Conservation (phyloP, 2,329 filamentous ascomycete species). For the Ceratocystis diversiconidia region DNA sequence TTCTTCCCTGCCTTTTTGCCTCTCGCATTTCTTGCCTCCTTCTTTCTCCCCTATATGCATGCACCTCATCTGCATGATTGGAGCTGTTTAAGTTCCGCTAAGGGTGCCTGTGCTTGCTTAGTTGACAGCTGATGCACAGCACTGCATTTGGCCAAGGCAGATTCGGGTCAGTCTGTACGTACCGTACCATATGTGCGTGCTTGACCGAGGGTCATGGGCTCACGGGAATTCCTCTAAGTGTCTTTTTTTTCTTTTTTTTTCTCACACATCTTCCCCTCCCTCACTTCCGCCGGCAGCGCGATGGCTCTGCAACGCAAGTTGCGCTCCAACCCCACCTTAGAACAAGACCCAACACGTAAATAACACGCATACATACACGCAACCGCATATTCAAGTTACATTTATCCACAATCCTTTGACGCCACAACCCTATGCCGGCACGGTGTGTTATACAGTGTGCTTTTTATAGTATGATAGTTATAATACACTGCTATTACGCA, state of each 20-base stretch:
- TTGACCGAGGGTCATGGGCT: too few species aligned
- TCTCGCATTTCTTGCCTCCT: not conserved
- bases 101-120: not conserved
- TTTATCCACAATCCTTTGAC: not conserved
- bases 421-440: too few species aligned
- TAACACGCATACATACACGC: not conserved
- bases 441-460: too few species aligned
- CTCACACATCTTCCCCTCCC: not conserved
- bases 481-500: too few species aligned
- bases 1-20: not conserved
- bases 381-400: not conserved
- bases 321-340: not conserved
- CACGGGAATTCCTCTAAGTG: too few species aligned
- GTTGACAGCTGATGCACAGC: conserved; percentile 1
- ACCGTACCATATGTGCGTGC: not conserved
- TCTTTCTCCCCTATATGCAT: not conserved
- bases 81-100: not conserved
- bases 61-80: not conserved
- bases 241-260: not conserved
- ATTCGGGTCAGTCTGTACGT: not conserved
- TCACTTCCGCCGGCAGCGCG: not conserved
- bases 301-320: not conserved
- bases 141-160: not conserved
- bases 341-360: not conserved
- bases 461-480: too few species aligned